Percentiles rank a stretch among this genome's conserved stretches.
Evolutionary conservation across 2,329 filamentous ascomycete genomes (phyloP).

Genomic region (Epichloe glyceriae): DNA sequence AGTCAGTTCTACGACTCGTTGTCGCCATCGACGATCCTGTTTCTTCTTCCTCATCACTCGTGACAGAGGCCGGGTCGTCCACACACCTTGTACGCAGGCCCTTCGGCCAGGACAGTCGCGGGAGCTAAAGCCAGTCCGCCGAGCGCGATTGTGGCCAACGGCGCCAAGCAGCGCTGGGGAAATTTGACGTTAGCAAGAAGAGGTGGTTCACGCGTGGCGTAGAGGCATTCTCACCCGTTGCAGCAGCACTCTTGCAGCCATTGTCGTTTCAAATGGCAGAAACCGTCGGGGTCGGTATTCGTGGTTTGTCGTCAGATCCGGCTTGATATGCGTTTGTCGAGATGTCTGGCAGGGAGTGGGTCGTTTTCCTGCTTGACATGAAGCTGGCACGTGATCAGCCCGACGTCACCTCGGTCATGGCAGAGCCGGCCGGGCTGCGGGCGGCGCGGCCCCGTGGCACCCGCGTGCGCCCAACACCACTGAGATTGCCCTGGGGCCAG

Average conservation of each 20-base stretch:
- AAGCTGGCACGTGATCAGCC: conserved; percentile 6
- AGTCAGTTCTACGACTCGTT: neutral
- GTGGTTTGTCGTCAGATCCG: conserved; percentile 10
- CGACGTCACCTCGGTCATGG: conserved; percentile 1
- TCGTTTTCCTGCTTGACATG: conserved; percentile 6
- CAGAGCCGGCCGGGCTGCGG: neutral
- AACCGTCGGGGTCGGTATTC: conserved; percentile 13
- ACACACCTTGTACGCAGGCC: conserved; percentile 25
- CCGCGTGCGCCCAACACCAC: neutral
- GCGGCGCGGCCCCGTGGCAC: neutral
- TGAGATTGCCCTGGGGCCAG: neutral
- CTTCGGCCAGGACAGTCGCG: conserved; percentile 38
- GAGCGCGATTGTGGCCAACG: conserved; percentile 39
- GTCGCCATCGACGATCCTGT: neutral
- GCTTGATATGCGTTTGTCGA: conserved; percentile 1
- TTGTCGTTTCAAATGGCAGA: conserved; percentile 33
- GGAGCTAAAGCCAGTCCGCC: conserved; percentile 35
- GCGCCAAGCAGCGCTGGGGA: conserved; percentile 37
- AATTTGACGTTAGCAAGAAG: conserved; percentile 16
- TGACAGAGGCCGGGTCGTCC: neutral
- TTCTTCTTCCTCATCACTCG: neutral
- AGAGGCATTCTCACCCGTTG: conserved; percentile 32
- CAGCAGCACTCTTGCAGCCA: conserved; percentile 48
- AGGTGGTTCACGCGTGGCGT: conserved; percentile 6
- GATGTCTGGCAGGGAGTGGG: conserved; percentile 1